phyloP scores from a whole-genome alignment of 164 flowering plant genomes.

The Vitis labrusca region DNA sequence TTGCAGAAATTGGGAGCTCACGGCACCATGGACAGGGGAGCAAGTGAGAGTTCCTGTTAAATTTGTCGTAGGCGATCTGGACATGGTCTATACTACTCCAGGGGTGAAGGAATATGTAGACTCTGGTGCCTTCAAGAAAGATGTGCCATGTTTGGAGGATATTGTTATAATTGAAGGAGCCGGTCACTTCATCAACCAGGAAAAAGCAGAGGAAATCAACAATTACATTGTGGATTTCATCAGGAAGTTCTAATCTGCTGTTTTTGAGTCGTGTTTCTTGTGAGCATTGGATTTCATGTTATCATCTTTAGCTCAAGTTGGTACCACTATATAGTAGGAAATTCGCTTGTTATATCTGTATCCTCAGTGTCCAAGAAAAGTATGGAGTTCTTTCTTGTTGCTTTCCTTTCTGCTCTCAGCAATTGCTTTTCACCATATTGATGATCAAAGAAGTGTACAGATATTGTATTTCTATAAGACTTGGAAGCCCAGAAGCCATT shows the following conservation, averaged over 20 bases:
- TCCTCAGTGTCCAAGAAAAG: too few species aligned
- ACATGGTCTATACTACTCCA: slow-evolving; percentile 36
- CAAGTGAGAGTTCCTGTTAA: slow-evolving; percentile 41
- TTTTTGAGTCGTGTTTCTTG: not conserved
- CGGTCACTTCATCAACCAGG: slow-evolving; percentile 52
- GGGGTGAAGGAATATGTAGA: slow-evolving; percentile 42
- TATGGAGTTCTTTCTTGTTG: too few species aligned
- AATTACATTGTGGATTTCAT: slow-evolving; percentile 38
- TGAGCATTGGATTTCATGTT: too few species aligned
- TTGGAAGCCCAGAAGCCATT: too few species aligned
- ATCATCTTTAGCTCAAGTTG: too few species aligned
- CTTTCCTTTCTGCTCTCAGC: too few species aligned
- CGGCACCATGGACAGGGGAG: slow-evolving; percentile 46
- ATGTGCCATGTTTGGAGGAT: slow-evolving; percentile 46
- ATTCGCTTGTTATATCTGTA: too few species aligned
- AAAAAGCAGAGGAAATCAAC: slow-evolving; percentile 37
- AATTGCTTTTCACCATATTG: too few species aligned
- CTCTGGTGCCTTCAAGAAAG: slow-evolving; percentile 37
- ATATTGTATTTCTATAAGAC: too few species aligned
- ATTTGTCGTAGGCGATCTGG: slow-evolving; percentile 47
- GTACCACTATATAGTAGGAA: too few species aligned
- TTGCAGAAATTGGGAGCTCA: slow-evolving; percentile 61
- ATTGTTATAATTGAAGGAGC: slow-evolving; percentile 45
- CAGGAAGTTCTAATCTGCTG: slow-evolving; percentile 20
- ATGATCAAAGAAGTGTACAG: too few species aligned